These are phyloP conservation scores for Bothia castanella DNA, from an alignment of 1,284 basidiomycete genomes.

Conservation along the genomic window DNA sequence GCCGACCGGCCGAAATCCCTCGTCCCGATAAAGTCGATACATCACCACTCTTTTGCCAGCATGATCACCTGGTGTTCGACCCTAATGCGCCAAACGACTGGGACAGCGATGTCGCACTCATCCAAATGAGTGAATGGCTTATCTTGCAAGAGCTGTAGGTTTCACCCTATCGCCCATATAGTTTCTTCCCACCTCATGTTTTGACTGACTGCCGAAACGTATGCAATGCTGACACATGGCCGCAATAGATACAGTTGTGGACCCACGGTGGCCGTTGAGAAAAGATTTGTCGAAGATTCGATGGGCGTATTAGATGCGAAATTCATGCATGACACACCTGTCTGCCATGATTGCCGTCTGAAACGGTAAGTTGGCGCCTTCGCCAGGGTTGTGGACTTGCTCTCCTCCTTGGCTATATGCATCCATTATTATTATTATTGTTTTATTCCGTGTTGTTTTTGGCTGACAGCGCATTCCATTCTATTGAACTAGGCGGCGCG, in stretches of 20 bases:
- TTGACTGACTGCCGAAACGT: constrained; percentile 6
- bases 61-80: constrained; percentile 61
- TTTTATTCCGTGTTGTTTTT: constrained; percentile 7
- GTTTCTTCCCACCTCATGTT: constrained; percentile 9
- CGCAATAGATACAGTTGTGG: constrained; percentile 53
- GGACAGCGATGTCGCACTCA: constrained; percentile 50
- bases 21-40: constrained; percentile 66
- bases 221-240: constrained; percentile 15
- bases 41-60: constrained; percentile 59
- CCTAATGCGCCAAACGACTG: constrained; percentile 57
- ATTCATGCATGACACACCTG: constrained; percentile 47
- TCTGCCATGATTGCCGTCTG: constrained; percentile 60
- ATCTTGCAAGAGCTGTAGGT: constrained; percentile 53
- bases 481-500: constrained; percentile 39
- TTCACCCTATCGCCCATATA: constrained; percentile 9
- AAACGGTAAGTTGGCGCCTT: constrained; percentile 46
- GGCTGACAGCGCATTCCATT: constrained; percentile 17
- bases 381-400: constrained; percentile 9
- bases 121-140: constrained; percentile 63
- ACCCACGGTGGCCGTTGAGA: constrained; percentile 54
- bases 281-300: constrained; percentile 33
- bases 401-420: constrained; percentile 3
- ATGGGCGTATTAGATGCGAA: constrained; percentile 27
- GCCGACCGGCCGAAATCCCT: constrained; percentile 49
- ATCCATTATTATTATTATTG: background rate